These are phyloP conservation scores for Termitomyces sp. DNA, from an alignment of 768 basidiomycete species.

Conservation along the genomic window DNA sequence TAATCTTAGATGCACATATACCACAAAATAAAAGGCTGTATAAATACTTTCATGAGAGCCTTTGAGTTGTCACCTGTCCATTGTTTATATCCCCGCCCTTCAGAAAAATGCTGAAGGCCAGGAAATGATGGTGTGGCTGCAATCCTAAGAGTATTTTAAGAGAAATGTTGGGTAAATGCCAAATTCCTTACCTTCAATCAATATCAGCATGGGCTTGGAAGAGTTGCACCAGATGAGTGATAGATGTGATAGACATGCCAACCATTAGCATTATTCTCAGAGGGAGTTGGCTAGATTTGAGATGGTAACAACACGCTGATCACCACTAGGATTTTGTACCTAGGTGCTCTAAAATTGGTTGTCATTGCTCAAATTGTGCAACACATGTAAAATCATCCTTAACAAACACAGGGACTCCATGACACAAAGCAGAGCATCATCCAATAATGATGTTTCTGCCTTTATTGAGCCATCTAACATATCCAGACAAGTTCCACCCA, in stretches of 20 bases:
- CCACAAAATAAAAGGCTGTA: not conserved
- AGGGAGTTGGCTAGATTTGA: slow-evolving; percentile 46
- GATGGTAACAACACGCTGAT: slow-evolving; percentile 50
- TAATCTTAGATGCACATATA: no score
- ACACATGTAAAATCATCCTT: slow-evolving; percentile 18
- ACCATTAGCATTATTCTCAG: slow-evolving; percentile 48
- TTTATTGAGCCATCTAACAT: slow-evolving; percentile 49
- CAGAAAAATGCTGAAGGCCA: slow-evolving; percentile 20
- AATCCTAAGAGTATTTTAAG: no score
- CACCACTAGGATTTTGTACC: slow-evolving; percentile 41
- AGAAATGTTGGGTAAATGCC: no score
- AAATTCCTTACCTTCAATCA: no score
- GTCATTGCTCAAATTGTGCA: not conserved
- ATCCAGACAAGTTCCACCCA: slow-evolving; percentile 58
- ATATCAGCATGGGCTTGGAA: no score
- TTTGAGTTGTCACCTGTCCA: slow-evolving; percentile 32
- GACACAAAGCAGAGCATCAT: slow-evolving; percentile 55
- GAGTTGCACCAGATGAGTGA: no score
- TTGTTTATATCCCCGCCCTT: slow-evolving; percentile 21
- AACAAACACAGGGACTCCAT: slow-evolving; percentile 70
- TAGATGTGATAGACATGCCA: no score
- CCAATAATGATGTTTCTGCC: slow-evolving; percentile 57
- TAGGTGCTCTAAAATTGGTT: no score
- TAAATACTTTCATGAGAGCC: slow-evolving; percentile 30
- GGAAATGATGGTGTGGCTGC: slow-evolving; percentile 18